Percentiles rank a stretch among this genome's conserved stretches.
These are phyloP conservation scores for Emergomyces africanus DNA, from an alignment of 2,329 filamentous ascomycete genomes.

Conservation along the genomic window DNA sequence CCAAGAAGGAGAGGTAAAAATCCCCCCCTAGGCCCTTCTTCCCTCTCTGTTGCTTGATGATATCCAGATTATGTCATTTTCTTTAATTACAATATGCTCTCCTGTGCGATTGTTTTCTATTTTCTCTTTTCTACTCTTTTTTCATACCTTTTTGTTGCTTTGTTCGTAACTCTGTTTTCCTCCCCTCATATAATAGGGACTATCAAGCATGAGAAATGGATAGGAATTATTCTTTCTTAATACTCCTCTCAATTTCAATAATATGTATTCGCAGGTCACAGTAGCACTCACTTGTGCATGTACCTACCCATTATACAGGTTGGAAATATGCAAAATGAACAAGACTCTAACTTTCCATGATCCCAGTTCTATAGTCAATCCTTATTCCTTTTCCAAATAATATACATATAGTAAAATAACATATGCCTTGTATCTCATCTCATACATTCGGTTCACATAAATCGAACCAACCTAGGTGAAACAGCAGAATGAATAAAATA, in stretches of 20 bases:
- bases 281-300: no score
- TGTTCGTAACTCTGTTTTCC: neutral
- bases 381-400: neutral
- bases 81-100: neutral
- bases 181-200: neutral
- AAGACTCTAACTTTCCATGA: no score
- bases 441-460: neutral
- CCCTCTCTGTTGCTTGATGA: constrained; percentile 1
- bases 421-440: neutral
- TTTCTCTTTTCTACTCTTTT: neutral
- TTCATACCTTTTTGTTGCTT: neutral
- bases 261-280: no score
- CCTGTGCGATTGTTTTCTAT: neutral
- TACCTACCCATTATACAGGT: no score
- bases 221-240: neutral
- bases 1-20: neutral
- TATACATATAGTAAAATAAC: neutral
- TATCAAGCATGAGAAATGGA: neutral
- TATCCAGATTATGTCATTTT: constrained; percentile 17
- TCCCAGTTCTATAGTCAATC: neutral
- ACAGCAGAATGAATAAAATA: neutral
- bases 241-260: neutral
- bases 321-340: no score
- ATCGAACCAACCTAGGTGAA: neutral
- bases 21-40: neutral